Evolutionary conservation across 2,329 filamentous ascomycete genomes (phyloP).

Genomic region (Cyphellophora europaea): DNA sequence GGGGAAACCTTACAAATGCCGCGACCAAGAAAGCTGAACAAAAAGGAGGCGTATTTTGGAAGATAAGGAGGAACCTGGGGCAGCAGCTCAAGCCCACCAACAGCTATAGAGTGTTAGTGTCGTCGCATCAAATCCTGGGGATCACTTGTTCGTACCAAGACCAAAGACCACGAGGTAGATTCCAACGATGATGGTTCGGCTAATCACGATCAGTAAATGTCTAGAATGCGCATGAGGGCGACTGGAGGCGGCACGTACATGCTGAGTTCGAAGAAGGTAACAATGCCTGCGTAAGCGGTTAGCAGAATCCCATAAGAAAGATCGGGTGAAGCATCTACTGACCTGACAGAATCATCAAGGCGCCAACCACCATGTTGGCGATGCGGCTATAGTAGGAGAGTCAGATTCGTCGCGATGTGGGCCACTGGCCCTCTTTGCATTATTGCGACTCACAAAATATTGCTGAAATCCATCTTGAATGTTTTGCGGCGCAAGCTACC

Average conservation of each 20-base stretch:
- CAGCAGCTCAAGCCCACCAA: conserved; percentile 72
- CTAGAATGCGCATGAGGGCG: neutral
- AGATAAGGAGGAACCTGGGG: conserved; percentile 79
- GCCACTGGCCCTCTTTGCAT: no score
- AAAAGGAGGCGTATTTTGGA: conserved; percentile 88
- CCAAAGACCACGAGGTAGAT: conserved; percentile 88
- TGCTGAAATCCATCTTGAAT: no score
- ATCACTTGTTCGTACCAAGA: conserved; percentile 49
- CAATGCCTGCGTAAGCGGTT: no score
- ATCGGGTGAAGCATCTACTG: no score
- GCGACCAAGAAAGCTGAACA: conserved; percentile 94
- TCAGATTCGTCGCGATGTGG: no score
- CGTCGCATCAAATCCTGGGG: neutral
- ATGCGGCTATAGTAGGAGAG: conserved; percentile 3
- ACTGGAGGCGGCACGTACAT: no score
- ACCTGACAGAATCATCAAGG: neutral
- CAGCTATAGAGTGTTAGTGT: conserved; percentile 38
- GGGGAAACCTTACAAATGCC: conserved; percentile 81
- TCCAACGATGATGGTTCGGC: conserved; percentile 67
- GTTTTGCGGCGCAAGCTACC: no score
- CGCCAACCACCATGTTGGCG: conserved; percentile 2
- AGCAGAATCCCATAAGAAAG: no score
- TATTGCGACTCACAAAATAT: no score
- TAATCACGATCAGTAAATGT: conserved; percentile 25
- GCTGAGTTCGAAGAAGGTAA: no score